Percentiles rank a stretch among this genome's conserved stretches.
These are phyloP conservation scores for Trapa bicornis DNA, from an alignment of 345 rosid genomes.

Conservation along the genomic window DNA sequence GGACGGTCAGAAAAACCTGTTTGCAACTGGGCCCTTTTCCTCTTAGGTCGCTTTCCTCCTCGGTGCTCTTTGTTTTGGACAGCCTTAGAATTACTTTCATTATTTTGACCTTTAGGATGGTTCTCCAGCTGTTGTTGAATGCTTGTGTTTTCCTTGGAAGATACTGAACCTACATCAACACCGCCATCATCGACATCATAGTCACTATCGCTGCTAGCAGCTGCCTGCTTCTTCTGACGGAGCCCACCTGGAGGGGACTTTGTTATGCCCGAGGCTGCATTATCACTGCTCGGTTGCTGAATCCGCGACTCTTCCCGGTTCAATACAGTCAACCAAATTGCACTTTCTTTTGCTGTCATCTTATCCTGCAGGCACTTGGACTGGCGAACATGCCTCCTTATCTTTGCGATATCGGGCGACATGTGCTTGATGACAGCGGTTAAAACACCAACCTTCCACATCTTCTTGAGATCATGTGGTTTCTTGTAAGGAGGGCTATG, in stretches of 20 bases:
- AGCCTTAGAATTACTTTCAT: slow-evolving; percentile 9
- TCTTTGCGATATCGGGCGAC: slow-evolving; percentile 94
- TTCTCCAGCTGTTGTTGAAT: slow-evolving; percentile 32
- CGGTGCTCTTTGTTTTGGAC: slow-evolving; percentile 28
- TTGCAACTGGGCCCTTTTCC: slow-evolving; percentile 30
- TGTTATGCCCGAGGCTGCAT: slow-evolving; percentile 72
- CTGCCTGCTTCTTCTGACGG: slow-evolving; percentile 31
- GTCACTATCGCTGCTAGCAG: slow-evolving; percentile 54
- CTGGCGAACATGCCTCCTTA: slow-evolving; percentile 80
- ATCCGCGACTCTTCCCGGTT: slow-evolving; percentile 68
- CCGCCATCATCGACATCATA: slow-evolving; percentile 87
- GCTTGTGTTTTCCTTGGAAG: slow-evolving; percentile 62
- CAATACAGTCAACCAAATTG: slow-evolving; percentile 91
- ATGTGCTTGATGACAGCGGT: slow-evolving; percentile 95
- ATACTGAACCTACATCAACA: slow-evolving; percentile 62
- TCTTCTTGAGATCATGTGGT: slow-evolving; percentile 95
- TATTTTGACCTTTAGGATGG: not conserved
- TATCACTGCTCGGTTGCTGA: slow-evolving; percentile 75
- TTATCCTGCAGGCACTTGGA: slow-evolving; percentile 98
- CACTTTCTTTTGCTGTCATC: slow-evolving; percentile 99
- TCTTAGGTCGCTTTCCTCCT: slow-evolving; percentile 29
- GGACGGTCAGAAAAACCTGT: slow-evolving; percentile 25
- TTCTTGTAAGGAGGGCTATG: slow-evolving; percentile 86
- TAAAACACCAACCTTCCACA: slow-evolving; percentile 96
- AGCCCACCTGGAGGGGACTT: slow-evolving; percentile 37